Conservation (phyloP, 805 yeast genomes). For the Candida germanica region DNA sequence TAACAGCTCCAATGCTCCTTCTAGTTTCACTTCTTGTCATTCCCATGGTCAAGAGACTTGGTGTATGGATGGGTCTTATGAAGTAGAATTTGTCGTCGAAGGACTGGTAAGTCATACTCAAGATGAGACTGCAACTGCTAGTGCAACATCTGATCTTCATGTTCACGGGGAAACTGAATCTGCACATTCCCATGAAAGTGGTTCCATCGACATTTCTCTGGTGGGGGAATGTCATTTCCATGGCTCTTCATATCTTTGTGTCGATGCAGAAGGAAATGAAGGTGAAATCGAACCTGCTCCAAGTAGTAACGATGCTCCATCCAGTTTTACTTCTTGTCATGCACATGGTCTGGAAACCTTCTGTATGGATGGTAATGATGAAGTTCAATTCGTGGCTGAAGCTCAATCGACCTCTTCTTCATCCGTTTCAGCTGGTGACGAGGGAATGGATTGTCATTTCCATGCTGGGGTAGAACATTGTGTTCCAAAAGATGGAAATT, state of each 20-base stretch:
- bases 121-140: not conserved
- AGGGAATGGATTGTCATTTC: constrained; percentile 23
- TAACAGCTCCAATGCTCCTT: constrained; percentile 12
- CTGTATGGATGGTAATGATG: constrained; percentile 16
- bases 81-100: constrained; percentile 17
- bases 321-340: constrained; percentile 19
- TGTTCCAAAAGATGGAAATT: constrained; percentile 4
- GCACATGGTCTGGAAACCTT: constrained; percentile 16
- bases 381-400: constrained; percentile 17
- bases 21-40: constrained; percentile 19
- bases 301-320: constrained; percentile 12
- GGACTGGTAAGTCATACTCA: constrained; percentile 4
- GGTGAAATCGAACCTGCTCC: constrained; percentile 22
- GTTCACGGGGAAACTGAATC: constrained; percentile 4
- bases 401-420: constrained; percentile 1
- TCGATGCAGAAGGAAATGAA: constrained; percentile 20
- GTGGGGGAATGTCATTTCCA: constrained; percentile 21
- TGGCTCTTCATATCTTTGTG: constrained; percentile 17
- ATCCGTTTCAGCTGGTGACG: constrained; percentile 2
- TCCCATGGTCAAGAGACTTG: constrained; percentile 16
- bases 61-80: constrained; percentile 17
- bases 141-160: not conserved
- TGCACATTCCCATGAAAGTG: not conserved
- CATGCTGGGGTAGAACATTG: constrained; percentile 36
- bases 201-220: not conserved